Evolutionary conservation across 2,329 filamentous ascomycete genomes (phyloP), one percentile per base, ranked within the genome.

Genomic region (Kalmusia sp.): DNA sequence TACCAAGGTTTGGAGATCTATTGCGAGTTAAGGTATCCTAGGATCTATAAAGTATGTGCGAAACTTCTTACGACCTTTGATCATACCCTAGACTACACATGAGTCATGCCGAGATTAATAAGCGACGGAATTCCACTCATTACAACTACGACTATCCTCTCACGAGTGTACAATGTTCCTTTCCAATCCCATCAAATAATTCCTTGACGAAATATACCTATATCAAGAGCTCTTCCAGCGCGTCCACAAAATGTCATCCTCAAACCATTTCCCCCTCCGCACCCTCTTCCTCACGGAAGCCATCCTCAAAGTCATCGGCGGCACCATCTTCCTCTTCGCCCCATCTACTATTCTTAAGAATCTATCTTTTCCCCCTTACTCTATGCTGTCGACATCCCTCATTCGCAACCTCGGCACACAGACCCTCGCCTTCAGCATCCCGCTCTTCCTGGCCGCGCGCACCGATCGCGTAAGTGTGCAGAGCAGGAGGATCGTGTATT

Each of bases 401-500:
- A 52, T 58, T 8, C 52, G 54, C 5, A 49, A 17, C 12, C 41
- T 64, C 17, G 62, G 62, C 6, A 59, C 59, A 6, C 57, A 62
- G 34, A 64, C 62, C 1, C 17, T 64, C 6, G 61, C 59, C 9
- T 64, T 62, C 46, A 55, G 55, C 37, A 37, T 64, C n/a, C 62
- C 58, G 15, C 54, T 64, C 6, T 61, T 61, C 33, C 54, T 64
- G 2, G 54, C 55, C 12, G 50, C 55, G 28, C 24, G 58, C 7
- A 17, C 2, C 1, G 55, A 61, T 51, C 12, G 27, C 2, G 14
- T 4, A 6, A 49, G 46, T n/a, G 38, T 53, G 4, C 27, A 38
- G 21, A 52, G 44, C 22, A 34, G 55, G 24, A 52, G 39, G 25
- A 33, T 63, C n/a, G 58, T 63, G 3, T 61, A 61, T 44, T 58